These are phyloP conservation scores for Sarocladiaceae sp. DNA, from an alignment of 2,329 filamentous ascomycete species.

Conservation along the genomic window DNA sequence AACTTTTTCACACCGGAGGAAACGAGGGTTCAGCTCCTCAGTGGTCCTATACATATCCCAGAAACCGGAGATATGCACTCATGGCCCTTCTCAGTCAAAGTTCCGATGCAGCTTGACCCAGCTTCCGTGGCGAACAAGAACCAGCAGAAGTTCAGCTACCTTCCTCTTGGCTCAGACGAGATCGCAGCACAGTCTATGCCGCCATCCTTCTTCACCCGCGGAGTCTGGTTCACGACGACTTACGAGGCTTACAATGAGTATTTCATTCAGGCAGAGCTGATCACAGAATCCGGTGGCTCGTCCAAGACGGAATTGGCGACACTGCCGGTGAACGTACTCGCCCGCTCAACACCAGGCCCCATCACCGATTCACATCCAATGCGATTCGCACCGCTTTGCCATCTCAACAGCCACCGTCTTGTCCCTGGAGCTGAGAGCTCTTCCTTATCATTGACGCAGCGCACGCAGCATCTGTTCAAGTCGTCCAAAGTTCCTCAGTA, in stretches of 20 bases:
- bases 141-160: constrained; percentile 15
- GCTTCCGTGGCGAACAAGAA: not conserved
- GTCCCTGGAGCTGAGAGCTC: constrained; percentile 24
- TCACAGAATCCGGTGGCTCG: not conserved
- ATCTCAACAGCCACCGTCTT: constrained; percentile 18
- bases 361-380: constrained; percentile 16
- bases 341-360: constrained; percentile 10
- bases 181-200: constrained; percentile 16
- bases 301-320: constrained; percentile 13
- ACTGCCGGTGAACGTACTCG: constrained; percentile 19
- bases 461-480: constrained; percentile 25
- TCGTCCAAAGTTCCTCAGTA: constrained; percentile 29
- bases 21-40: constrained; percentile 14
- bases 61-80: not conserved
- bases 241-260: constrained; percentile 31
- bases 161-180: constrained; percentile 8
- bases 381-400: not conserved
- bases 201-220: constrained; percentile 11
- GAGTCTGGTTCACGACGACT: constrained; percentile 2
- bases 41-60: constrained; percentile 23
- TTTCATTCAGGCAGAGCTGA: constrained; percentile 24
- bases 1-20: constrained; percentile 17
- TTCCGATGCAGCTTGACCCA: constrained; percentile 17
- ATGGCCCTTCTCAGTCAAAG: constrained; percentile 25
- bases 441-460: constrained; percentile 27